Base-by-base conservation (phyloP, 129 eudicot species). In the Silybum marianum region DNA sequence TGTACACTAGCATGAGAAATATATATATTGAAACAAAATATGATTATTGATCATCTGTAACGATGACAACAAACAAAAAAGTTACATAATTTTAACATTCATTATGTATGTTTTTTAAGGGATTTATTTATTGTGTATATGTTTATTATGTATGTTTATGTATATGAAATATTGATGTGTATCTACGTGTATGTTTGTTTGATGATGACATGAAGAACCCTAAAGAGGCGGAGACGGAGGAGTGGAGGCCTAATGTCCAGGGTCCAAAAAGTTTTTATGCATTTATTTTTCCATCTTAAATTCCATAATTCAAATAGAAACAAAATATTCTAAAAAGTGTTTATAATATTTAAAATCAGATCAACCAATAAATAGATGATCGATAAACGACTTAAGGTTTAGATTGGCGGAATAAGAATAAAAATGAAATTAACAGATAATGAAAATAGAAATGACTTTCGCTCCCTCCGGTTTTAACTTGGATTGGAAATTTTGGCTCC, bases 121-220 rank as follows among this genome's bases (percentile, higher is more conserved):
- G n/a, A n/a, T n/a, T n/a, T n/a, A n/a, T n/a, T n/a, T n/a, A n/a
- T n/a, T n/a, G n/a, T n/a, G n/a, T n/a, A n/a, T n/a, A 46, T 46
- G 13, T 11, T 18, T 46, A 46, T 46, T 18, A 46, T 46, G 58
- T 3, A 18, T 13, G n/a, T n/a, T n/a, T n/a, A n/a, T n/a, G n/a
- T n/a, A n/a, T n/a, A n/a, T n/a, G n/a, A n/a, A n/a, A n/a, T n/a
- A n/a, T n/a, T 28, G 30, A 28, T 26, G 30, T 26, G 30, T 26
- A 48, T 48, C 18, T 46, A 19, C 62, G 5, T 54, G 22, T 54
- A 54, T 54, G 63, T 54, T 16, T 54, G 22, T 54, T 22, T 54
- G 63, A 54, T 54, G 63, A 54, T 54, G 63, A 54, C 63, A 54
- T 54, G 63, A 54, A 54, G 22, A 54, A 54, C 63, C 63, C 63